phyloP scores from a whole-genome alignment of 1,139 yeast genomes.

The Saccharomycopsis hybrid region DNA sequence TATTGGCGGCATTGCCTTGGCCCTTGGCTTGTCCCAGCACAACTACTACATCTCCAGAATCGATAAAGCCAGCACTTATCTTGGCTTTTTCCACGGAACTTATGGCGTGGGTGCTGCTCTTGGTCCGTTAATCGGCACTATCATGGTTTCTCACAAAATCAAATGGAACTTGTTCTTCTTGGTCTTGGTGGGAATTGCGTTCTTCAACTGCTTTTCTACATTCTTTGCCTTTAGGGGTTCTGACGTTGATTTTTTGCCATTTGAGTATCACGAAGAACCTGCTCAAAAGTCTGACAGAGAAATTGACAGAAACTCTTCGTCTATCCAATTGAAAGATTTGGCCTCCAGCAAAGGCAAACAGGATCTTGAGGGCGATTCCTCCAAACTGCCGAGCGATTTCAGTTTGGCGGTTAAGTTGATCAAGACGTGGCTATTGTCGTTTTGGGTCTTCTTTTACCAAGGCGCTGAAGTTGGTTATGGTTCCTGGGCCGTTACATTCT shows the following conservation, averaged over 20 bases:
- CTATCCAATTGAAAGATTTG: slow-evolving; percentile 13
- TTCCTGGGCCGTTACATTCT: slow-evolving; percentile 65
- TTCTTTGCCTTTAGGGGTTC: slow-evolving; percentile 37
- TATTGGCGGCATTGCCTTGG: slow-evolving; percentile 55
- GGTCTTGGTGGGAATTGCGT: slow-evolving; percentile 38
- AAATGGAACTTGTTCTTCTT: slow-evolving; percentile 51
- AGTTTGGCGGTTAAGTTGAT: slow-evolving; percentile 35
- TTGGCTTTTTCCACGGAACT: slow-evolving; percentile 51
- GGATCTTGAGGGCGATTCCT: slow-evolving; percentile 9
- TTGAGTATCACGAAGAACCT: slow-evolving; percentile 26
- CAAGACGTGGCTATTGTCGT: slow-evolving; percentile 49
- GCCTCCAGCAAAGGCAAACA: neutral
- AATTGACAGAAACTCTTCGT: neutral
- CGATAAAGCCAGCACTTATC: slow-evolving; percentile 40
- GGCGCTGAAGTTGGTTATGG: slow-evolving; percentile 66
- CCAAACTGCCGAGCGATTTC: slow-evolving; percentile 23
- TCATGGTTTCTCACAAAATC: slow-evolving; percentile 41
- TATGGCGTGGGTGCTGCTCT: slow-evolving; percentile 62
- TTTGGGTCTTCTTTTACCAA: slow-evolving; percentile 54
- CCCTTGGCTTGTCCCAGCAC: slow-evolving; percentile 48
- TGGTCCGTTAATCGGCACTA: slow-evolving; percentile 53
- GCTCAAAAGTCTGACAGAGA: slow-evolving; percentile 4
- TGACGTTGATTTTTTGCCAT: slow-evolving; percentile 36
- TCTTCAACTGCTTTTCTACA: slow-evolving; percentile 29
- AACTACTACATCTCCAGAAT: slow-evolving; percentile 51